These are phyloP conservation scores for Argentina anserina DNA, from an alignment of 306 rosid genomes.

Conservation along the genomic window DNA sequence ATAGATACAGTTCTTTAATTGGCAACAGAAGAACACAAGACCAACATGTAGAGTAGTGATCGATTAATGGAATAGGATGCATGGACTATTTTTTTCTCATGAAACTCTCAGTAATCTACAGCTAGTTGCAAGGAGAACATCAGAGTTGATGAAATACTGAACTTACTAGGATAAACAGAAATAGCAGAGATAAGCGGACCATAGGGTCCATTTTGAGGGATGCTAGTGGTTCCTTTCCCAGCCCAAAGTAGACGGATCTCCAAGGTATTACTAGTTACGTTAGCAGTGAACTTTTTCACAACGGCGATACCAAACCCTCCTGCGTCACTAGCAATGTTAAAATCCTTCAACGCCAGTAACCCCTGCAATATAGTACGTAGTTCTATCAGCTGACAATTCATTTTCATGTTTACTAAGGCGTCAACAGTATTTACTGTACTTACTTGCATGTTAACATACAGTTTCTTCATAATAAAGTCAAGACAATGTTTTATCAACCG, in stretches of 20 bases:
- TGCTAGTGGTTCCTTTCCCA: slow-evolving; percentile 40
- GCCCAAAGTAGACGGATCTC: slow-evolving; percentile 48
- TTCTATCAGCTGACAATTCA: neutral
- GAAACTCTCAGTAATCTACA: neutral
- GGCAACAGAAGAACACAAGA: neutral
- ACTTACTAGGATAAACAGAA: slow-evolving; percentile 28
- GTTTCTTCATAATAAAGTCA: too few species aligned
- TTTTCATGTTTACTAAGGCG: neutral
- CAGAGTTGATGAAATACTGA: neutral
- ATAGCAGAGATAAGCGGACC: slow-evolving; percentile 55
- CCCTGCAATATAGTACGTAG: slow-evolving; percentile 25
- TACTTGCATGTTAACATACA: neutral
- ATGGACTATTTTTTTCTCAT: neutral
- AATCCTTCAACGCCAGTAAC: slow-evolving; percentile 28
- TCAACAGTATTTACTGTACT: neutral
- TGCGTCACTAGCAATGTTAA: slow-evolving; percentile 35
- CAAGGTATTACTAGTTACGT: slow-evolving; percentile 14
- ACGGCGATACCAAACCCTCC: slow-evolving; percentile 27
- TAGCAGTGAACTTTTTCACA: neutral
- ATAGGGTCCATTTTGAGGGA: slow-evolving; percentile 32
- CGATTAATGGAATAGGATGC: neutral
- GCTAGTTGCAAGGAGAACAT: neutral
- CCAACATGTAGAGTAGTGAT: neutral
- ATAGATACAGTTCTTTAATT: neutral
- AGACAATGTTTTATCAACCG: neutral